A percentile compares a stretch with the other conserved stretches of the same genome.
phyloP scores from a whole-genome alignment of 768 basidiomycete genomes.

The Solioccasus polychromus region DNA sequence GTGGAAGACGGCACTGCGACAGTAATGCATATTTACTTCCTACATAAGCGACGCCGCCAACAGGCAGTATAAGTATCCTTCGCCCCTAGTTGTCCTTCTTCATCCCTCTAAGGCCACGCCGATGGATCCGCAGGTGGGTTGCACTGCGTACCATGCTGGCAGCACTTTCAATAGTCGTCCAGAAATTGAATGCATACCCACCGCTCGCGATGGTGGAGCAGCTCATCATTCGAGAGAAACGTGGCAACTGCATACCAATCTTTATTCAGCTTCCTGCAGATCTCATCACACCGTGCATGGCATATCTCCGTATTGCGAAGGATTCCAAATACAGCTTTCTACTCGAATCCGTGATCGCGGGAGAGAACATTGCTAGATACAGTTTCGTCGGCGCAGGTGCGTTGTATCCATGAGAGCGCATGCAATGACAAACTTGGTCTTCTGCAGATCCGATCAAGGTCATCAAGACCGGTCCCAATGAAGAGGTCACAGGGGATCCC shows the following conservation, averaged over 20 bases:
- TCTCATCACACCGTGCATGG: constrained; percentile 94
- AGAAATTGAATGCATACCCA: constrained; percentile 71
- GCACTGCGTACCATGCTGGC: neutral
- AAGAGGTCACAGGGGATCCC: constrained; percentile 86
- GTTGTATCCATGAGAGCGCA: constrained; percentile 22
- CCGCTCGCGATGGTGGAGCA: constrained; percentile 72
- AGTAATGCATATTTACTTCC: neutral
- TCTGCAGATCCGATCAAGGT: constrained; percentile 86
- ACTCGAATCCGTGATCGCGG: constrained; percentile 87
- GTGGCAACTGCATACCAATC: constrained; percentile 90
- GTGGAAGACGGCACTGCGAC: constrained; percentile 5
- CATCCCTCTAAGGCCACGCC: neutral
- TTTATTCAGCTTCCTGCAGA: constrained; percentile 93
- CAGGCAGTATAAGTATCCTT: no score
- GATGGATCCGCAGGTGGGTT: constrained; percentile 53
- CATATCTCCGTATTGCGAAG: constrained; percentile 89
- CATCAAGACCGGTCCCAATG: constrained; percentile 81
- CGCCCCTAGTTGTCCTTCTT: neutral
- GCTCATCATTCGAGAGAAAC: constrained; percentile 75
- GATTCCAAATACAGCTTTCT: constrained; percentile 94
- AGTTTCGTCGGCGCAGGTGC: constrained; percentile 95
- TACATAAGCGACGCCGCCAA: constrained; percentile 6
- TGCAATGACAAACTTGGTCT: neutral
- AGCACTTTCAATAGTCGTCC: constrained; percentile 45
- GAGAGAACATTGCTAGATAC: constrained; percentile 89